These are phyloP conservation scores for Rhizopogon hawkerae DNA, from an alignment of 1,284 basidiomycete species.

Conservation along the genomic window DNA sequence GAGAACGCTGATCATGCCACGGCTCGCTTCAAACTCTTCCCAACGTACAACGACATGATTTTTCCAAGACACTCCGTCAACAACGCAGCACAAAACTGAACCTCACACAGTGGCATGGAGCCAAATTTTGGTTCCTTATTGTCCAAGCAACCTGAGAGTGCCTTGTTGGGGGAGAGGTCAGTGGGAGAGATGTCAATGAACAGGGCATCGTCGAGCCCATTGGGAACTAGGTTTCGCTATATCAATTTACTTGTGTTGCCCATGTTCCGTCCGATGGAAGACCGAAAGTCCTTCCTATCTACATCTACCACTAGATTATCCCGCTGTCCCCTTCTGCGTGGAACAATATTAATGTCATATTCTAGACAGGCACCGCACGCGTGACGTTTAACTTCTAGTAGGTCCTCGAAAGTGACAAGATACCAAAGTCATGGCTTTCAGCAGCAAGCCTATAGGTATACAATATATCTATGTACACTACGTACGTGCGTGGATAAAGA, in stretches of 20 bases:
- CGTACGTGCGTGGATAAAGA: neutral
- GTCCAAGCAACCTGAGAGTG: too few species aligned
- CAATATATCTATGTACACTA: conserved; percentile 1
- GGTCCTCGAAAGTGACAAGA: neutral
- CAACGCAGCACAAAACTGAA: too few species aligned
- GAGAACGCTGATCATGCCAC: neutral
- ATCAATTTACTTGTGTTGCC: neutral
- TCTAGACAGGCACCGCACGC: too few species aligned
- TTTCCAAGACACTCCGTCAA: too few species aligned
- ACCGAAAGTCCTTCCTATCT: too few species aligned
- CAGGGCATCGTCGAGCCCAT: neutral
- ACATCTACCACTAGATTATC: too few species aligned
- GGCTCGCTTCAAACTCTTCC: neutral
- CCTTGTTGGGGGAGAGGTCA: neutral
- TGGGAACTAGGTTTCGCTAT: neutral
- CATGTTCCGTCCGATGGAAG: neutral
- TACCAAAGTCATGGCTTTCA: neutral
- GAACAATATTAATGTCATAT: too few species aligned
- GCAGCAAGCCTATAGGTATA: neutral
- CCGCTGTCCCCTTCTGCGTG: too few species aligned
- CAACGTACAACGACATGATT: too few species aligned
- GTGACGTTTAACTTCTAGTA: too few species aligned
- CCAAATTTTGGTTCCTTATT: too few species aligned
- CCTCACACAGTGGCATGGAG: too few species aligned
- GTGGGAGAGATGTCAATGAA: neutral